Percentiles rank a stretch among this genome's conserved stretches.
These are phyloP conservation scores for Phlyctochytrium planicorne DNA, from an alignment of 192 early-diverging fungal genomes.

Conservation along the genomic window DNA sequence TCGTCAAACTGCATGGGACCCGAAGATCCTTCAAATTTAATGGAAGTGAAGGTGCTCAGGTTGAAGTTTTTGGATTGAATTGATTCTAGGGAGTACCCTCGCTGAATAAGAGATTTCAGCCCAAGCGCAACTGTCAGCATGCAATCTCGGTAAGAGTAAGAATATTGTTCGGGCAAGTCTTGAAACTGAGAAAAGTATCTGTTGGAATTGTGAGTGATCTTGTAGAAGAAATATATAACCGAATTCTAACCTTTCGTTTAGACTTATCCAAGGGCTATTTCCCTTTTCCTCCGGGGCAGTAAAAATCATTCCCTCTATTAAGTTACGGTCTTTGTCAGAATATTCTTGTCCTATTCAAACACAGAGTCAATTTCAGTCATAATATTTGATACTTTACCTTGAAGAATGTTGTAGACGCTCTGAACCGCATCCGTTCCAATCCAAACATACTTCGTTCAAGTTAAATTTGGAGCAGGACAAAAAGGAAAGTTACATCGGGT, in stretches of 20 bases:
- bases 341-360: no score
- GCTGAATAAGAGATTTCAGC: not conserved
- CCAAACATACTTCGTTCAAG: not conserved
- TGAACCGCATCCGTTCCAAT: not conserved
- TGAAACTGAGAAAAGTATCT: not conserved
- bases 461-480: no score
- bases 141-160: conserved; percentile 1
- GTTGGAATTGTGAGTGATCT: not conserved
- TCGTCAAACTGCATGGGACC: not conserved
- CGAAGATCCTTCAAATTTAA: not conserved
- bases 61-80: not conserved
- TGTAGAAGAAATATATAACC: no score
- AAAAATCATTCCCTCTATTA: not conserved
- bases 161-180: not conserved
- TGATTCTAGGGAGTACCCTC: not conserved
- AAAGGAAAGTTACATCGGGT: not conserved
- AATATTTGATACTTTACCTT: no score
- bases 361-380: no score
- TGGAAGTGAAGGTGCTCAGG: not conserved
- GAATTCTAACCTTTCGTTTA: no score
- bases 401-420: not conserved
- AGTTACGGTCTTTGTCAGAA: not conserved
- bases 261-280: no score
- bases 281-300: not conserved
- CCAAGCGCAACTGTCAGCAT: not conserved